Conservation (phyloP, 2,329 filamentous ascomycete genomes). For the Colletotrichum scovillei region DNA sequence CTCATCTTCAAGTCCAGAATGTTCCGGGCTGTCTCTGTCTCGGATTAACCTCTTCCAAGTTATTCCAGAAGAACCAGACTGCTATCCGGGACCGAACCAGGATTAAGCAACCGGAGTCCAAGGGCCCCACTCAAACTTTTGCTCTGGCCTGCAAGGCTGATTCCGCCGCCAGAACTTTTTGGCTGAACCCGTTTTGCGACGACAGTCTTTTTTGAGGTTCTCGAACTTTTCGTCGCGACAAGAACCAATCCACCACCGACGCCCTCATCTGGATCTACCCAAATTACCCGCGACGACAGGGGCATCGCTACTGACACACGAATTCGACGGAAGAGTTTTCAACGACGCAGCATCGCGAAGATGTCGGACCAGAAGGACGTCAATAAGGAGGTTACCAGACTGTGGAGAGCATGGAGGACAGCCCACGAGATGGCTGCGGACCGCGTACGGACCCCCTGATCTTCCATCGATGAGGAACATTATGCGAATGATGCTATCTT, state of each 20-base stretch:
- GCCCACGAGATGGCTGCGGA: constrained; percentile 95
- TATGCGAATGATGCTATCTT: no score
- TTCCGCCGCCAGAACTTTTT: constrained; percentile 33
- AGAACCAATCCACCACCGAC: constrained; percentile 6
- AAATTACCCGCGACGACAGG: neutral
- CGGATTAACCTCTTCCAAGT: constrained; percentile 5
- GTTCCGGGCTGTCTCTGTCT: neutral
- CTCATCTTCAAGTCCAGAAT: neutral
- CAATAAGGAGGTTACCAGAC: constrained; percentile 69
- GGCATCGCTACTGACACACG: neutral
- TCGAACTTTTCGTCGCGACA: constrained; percentile 9
- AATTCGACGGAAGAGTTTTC: neutral
- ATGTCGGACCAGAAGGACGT: constrained; percentile 60
- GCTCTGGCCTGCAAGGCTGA: constrained; percentile 31
- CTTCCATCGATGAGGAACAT: neutral
- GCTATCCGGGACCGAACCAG: neutral
- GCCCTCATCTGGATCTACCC: neutral
- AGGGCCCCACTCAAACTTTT: constrained; percentile 30
- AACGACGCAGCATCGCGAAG: constrained; percentile 21
- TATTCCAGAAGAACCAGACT: constrained; percentile 21
- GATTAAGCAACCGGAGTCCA: constrained; percentile 1
- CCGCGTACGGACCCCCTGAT: constrained; percentile 69
- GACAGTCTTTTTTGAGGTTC: constrained; percentile 20
- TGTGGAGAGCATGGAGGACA: constrained; percentile 95
- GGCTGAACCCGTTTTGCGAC: constrained; percentile 23